Evolutionary conservation across 23 red algal genomes (phyloP).

Genomic region (Pyropia haitanensis): DNA sequence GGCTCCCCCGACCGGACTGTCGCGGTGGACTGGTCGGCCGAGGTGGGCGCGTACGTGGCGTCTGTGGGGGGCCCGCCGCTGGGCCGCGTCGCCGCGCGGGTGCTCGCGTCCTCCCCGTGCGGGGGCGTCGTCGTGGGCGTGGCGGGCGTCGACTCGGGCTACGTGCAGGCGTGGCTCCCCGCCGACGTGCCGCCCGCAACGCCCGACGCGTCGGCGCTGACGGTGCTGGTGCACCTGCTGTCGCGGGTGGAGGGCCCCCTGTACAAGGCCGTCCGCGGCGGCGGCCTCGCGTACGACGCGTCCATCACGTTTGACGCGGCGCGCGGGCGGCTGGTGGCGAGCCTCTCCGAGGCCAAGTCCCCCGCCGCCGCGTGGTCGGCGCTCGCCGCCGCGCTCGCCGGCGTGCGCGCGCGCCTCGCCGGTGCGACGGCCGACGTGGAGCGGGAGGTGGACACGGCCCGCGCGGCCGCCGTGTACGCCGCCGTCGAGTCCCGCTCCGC

Average conservation of each 20-base stretch:
- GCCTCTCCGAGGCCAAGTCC: constrained; percentile 13
- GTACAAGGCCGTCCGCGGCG: constrained; percentile 30
- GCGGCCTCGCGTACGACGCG: constrained; percentile 50
- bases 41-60: not conserved
- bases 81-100: not conserved
- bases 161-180: constrained; percentile 13
- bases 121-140: constrained; percentile 8
- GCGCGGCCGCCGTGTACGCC: no score
- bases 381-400: constrained; percentile 8
- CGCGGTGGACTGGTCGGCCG: not conserved
- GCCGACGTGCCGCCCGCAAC: constrained; percentile 5
- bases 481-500: no score
- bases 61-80: not conserved
- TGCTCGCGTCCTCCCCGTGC: no score
- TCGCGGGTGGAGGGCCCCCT: constrained; percentile 36
- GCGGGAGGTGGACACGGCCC: not conserved
- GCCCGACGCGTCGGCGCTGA: constrained; percentile 16
- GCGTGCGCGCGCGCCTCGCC: constrained; percentile 4
- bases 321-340: constrained; percentile 9
- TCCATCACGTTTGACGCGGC: not conserved
- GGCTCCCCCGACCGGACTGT: no score
- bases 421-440: not conserved
- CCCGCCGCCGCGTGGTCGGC: constrained; percentile 49
- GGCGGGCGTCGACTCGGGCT: constrained; percentile 24
- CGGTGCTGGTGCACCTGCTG: constrained; percentile 37